Evolutionary conservation across 2,329 filamentous ascomycete genomes (phyloP), one percentile per base, ranked within the genome.

Genomic region (Eutypa lata): DNA sequence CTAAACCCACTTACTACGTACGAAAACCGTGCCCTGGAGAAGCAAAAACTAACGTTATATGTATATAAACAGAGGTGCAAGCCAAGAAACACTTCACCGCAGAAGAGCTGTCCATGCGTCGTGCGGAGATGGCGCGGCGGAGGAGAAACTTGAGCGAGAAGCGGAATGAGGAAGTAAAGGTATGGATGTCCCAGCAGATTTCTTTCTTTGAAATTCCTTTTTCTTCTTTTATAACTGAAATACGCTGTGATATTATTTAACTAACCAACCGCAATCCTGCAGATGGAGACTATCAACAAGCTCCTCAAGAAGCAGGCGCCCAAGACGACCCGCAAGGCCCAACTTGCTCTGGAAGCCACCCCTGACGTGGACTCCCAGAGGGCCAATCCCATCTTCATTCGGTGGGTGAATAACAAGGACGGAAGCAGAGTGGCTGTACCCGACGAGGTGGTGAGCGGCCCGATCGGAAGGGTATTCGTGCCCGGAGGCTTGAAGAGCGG

Each of bases 231-330:
- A n/a, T n/a, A n/a, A 1, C 6, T n/a, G 21, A n/a, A 8, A 45
- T 24, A 45, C 11, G 21, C 3, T 1, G 43, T 1, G 3, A 21
- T 5, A 38, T 19, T 45, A 3, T 16, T 45, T 61, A 50, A 62
- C 52, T 44, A 7, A 16, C 13, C 16, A 16, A 37, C 31, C 31
- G 31, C 31, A 19, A 2, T 19, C 47, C 53, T 22, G 53, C 61
- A 92, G 89, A 90, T 91, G 82, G 90, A 93, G 76, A 94, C 90
- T 0, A 93, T 94, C 80, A 92, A 94, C 76, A 91, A 92, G 64
- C 83, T 94, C 2, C 83, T 94, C 49, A 91, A 91, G 71, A 91
- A 92, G 67, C 90, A 92, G 68, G 88, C 89, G 1, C 87, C 89
- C 22, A 92, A 93, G 70, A 83, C 83, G 52, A 87, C 81, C 59